These are phyloP conservation scores for Brassica incana DNA, from an alignment of 345 rosid species.

Conservation along the genomic window DNA sequence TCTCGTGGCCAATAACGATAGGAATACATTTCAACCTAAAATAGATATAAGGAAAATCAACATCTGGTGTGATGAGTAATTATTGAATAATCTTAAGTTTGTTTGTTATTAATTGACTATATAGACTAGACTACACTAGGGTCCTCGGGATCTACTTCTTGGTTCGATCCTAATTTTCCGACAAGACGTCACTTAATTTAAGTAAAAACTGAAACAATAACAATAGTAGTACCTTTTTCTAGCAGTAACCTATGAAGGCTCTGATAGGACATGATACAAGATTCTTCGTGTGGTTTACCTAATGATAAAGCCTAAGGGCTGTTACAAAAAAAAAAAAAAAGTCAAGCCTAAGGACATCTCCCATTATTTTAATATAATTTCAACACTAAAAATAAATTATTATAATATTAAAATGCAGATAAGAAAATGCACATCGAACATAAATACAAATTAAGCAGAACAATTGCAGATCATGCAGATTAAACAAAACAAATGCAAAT, in stretches of 20 bases:
- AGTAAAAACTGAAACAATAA: background rate
- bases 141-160: constrained; percentile 11
- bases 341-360: too few relatives aligned
- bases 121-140: background rate
- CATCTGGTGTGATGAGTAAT: constrained; percentile 21
- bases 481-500: too few relatives aligned
- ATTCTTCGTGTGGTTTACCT: background rate
- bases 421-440: too few relatives aligned
- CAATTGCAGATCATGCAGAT: too few relatives aligned
- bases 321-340: too few relatives aligned
- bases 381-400: too few relatives aligned
- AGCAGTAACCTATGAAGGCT: background rate
- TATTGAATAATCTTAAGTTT: background rate
- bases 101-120: background rate
- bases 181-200: constrained; percentile 26
- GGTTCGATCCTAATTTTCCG: constrained; percentile 23
- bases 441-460: too few relatives aligned
- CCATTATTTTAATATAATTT: too few relatives aligned
- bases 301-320: background rate
- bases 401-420: too few relatives aligned
- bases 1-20: constrained; percentile 30
- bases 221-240: background rate
- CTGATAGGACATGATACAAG: background rate
- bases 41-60: constrained; percentile 15
- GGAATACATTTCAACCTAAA: constrained; percentile 4